Evolutionary conservation across 805 yeast species (phyloP).

Genomic region (Priceomyces castillae): DNA sequence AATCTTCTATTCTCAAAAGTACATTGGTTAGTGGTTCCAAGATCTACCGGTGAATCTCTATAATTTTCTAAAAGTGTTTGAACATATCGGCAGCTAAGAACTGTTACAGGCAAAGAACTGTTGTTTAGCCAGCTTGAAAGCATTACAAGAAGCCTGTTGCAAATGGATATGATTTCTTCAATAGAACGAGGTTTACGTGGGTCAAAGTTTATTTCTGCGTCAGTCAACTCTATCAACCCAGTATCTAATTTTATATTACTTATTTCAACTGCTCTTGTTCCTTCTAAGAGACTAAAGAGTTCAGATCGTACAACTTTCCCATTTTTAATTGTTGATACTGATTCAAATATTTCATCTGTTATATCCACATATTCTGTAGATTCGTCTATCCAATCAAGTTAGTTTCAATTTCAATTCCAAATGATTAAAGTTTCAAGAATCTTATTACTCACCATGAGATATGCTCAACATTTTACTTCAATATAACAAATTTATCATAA

Average conservation of each 20-base stretch:
- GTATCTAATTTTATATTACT: slow-evolving; percentile 74
- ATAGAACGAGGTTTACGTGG: slow-evolving; percentile 34
- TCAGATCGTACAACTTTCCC: slow-evolving; percentile 60
- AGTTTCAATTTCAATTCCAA: background rate
- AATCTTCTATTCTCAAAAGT: slow-evolving; percentile 14
- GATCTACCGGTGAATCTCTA: slow-evolving; percentile 16
- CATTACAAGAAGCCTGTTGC: slow-evolving; percentile 52
- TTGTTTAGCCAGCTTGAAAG: slow-evolving; percentile 75
- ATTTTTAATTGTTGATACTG: slow-evolving; percentile 38
- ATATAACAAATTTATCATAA: too few species aligned
- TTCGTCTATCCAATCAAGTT: background rate
- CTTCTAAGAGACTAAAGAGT: slow-evolving; percentile 67
- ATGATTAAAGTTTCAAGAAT: background rate
- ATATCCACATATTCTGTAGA: slow-evolving; percentile 40
- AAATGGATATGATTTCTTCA: slow-evolving; percentile 46
- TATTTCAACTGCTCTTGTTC: slow-evolving; percentile 84
- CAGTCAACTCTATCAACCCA: slow-evolving; percentile 52
- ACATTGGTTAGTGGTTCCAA: slow-evolving; percentile 8
- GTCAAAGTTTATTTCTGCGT: slow-evolving; percentile 48
- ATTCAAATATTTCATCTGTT: slow-evolving; percentile 48
- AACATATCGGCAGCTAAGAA: slow-evolving; percentile 72
- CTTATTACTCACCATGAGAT: background rate
- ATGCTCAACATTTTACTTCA: background rate
- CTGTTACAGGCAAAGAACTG: slow-evolving; percentile 70
- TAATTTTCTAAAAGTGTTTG: slow-evolving; percentile 52